These are phyloP conservation scores for Fusarium liriodendri DNA, from an alignment of 2,329 filamentous ascomycete genomes.

Conservation along the genomic window DNA sequence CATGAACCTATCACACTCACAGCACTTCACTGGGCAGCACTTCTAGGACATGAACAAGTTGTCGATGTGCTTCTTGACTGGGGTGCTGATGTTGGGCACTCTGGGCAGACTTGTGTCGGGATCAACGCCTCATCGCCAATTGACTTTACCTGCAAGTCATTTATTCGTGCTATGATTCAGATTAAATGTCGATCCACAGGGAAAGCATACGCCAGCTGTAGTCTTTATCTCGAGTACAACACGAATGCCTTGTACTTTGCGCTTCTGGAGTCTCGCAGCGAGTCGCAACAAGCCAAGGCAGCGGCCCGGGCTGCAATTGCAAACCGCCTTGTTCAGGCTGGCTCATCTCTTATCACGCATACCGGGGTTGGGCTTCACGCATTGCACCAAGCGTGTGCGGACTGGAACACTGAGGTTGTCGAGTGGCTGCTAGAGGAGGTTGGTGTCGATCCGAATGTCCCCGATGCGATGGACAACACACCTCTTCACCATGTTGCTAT, in stretches of 20 bases:
- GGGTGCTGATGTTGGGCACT: not conserved
- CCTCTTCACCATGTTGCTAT: not conserved
- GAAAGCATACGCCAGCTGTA: not conserved
- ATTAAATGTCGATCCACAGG: not conserved
- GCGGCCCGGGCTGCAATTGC: not conserved
- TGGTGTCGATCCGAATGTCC: not conserved
- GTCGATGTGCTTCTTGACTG: not conserved
- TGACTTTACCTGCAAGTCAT: not conserved
- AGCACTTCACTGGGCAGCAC: constrained; percentile 1
- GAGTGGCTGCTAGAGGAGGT: not conserved
- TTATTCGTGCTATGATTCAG: not conserved
- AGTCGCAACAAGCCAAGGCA: not conserved
- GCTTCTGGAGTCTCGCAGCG: not conserved
- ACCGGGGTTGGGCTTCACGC: not conserved
- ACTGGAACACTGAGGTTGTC: not conserved
- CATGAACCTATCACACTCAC: not conserved
- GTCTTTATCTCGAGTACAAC: not conserved
- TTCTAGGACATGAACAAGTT: not conserved
- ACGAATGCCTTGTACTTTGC: not conserved
- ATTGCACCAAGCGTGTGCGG: not conserved
- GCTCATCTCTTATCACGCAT: not conserved
- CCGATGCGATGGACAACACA: not conserved
- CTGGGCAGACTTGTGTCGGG: not conserved
- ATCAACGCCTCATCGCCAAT: not conserved
- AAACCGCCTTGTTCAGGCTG: not conserved